Conservation (phyloP, 164 flowering plant genomes). For the Taxillus chinensis region DNA sequence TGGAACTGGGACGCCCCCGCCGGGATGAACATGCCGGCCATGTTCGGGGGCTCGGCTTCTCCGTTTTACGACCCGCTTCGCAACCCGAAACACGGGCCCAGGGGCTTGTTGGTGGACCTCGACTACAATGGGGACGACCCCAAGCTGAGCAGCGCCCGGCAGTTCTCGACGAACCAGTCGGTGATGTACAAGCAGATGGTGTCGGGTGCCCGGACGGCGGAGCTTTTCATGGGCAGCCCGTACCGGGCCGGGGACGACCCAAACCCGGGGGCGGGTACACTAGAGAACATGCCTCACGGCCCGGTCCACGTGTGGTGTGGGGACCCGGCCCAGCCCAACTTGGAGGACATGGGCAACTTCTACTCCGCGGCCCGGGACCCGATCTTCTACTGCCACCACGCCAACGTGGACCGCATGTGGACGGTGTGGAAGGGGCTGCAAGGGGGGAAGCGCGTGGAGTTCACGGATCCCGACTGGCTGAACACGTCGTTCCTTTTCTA, state of each 20-base stretch:
- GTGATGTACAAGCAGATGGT: slow-evolving; percentile 52
- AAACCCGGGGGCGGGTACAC: slow-evolving; percentile 30
- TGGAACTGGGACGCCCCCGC: slow-evolving; percentile 64
- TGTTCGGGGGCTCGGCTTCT: slow-evolving; percentile 22
- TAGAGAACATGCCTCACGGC: slow-evolving; percentile 35
- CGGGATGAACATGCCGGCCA: slow-evolving; percentile 50
- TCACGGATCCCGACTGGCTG: slow-evolving; percentile 32
- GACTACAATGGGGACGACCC: slow-evolving; percentile 25
- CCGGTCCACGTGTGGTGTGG: slow-evolving; percentile 38
- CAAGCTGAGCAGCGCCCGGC: not conserved
- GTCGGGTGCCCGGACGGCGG: slow-evolving; percentile 19
- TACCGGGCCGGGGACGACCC: slow-evolving; percentile 34
- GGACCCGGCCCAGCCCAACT: slow-evolving; percentile 33
- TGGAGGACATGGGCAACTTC: slow-evolving; percentile 61
- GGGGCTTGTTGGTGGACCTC: slow-evolving; percentile 33
- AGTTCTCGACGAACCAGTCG: slow-evolving; percentile 22
- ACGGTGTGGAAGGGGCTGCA: slow-evolving; percentile 32
- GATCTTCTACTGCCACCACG: slow-evolving; percentile 47
- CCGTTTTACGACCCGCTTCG: slow-evolving; percentile 29
- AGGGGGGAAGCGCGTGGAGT: slow-evolving; percentile 30
- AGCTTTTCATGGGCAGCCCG: slow-evolving; percentile 33
- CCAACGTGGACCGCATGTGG: slow-evolving; percentile 65
- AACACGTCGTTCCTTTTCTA: slow-evolving; percentile 31
- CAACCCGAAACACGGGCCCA: slow-evolving; percentile 26
- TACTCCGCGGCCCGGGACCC: slow-evolving; percentile 65